phyloP scores from a whole-genome alignment of 352 stramenopile species.

The Plasmopara viticola region DNA sequence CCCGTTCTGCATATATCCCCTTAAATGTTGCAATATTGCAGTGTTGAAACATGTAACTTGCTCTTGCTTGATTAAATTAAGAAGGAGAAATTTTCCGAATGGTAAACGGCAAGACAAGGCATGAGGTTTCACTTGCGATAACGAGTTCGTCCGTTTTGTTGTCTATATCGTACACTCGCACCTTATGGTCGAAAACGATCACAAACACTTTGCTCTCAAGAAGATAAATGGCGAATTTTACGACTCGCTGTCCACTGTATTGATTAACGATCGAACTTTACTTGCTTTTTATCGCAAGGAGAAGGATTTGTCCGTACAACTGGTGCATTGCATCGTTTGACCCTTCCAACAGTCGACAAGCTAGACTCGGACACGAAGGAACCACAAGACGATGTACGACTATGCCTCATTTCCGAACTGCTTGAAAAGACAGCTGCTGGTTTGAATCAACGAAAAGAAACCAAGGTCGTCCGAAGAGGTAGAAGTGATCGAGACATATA shows the following conservation, averaged over 20 bases:
- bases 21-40: conserved; percentile 34
- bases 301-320: too few species aligned
- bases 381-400: background rate
- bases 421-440: too few species aligned
- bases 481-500: too few species aligned
- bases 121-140: conserved; percentile 49
- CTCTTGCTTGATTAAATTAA: conserved; percentile 61
- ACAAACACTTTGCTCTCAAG: conserved; percentile 50
- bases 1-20: conserved; percentile 57
- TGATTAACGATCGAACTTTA: conserved; percentile 51
- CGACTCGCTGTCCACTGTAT: conserved; percentile 52
- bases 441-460: too few species aligned
- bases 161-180: conserved; percentile 54
- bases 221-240: conserved; percentile 57
- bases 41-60: conserved; percentile 52
- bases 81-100: conserved; percentile 38
- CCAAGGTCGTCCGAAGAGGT: too few species aligned
- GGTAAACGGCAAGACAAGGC: conserved; percentile 40
- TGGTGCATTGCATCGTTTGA: background rate
- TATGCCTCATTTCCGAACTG: background rate
- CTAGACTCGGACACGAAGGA: background rate
- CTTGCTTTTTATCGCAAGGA: conserved; percentile 35
- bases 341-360: background rate
- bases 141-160: conserved; percentile 56
- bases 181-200: conserved; percentile 43